Conservation (phyloP, 805 yeast species). For the Candida methanosorbosa region DNA sequence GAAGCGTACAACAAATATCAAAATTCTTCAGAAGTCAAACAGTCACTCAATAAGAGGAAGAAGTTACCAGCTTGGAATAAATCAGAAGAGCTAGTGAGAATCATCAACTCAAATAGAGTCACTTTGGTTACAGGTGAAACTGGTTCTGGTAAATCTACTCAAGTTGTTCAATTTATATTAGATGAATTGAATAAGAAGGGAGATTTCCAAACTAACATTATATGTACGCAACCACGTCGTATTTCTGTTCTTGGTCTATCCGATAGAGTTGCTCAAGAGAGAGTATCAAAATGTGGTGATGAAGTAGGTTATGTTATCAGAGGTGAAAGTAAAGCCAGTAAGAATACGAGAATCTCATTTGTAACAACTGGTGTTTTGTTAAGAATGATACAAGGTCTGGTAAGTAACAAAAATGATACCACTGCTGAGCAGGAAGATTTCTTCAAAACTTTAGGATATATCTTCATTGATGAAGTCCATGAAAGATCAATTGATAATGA, state of each 20-base stretch:
- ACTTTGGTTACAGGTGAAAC: slow-evolving; percentile 91
- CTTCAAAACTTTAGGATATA: slow-evolving; percentile 52
- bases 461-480: slow-evolving; percentile 93
- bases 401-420: slow-evolving; percentile 12
- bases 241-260: slow-evolving; percentile 93
- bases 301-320: slow-evolving; percentile 87
- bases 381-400: slow-evolving; percentile 64
- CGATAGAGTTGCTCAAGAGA: slow-evolving; percentile 82
- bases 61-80: slow-evolving; percentile 81
- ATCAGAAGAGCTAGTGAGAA: slow-evolving; percentile 41
- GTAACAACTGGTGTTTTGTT: slow-evolving; percentile 90
- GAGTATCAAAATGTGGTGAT: slow-evolving; percentile 52
- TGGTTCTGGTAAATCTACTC: slow-evolving; percentile 97
- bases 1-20: slow-evolving; percentile 25
- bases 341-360: slow-evolving; percentile 67
- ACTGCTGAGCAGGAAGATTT: slow-evolving; percentile 22
- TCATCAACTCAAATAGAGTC: slow-evolving; percentile 52
- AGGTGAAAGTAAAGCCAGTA: slow-evolving; percentile 69
- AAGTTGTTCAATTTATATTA: slow-evolving; percentile 79
- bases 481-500: slow-evolving; percentile 91
- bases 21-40: slow-evolving; percentile 24
- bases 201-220: slow-evolving; percentile 47
- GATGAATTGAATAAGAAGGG: slow-evolving; percentile 49
- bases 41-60: slow-evolving; percentile 35
- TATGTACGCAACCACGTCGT: slow-evolving; percentile 95